phyloP scores from a whole-genome alignment of 768 basidiomycete species.

The Lactarius hengduanensis region DNA sequence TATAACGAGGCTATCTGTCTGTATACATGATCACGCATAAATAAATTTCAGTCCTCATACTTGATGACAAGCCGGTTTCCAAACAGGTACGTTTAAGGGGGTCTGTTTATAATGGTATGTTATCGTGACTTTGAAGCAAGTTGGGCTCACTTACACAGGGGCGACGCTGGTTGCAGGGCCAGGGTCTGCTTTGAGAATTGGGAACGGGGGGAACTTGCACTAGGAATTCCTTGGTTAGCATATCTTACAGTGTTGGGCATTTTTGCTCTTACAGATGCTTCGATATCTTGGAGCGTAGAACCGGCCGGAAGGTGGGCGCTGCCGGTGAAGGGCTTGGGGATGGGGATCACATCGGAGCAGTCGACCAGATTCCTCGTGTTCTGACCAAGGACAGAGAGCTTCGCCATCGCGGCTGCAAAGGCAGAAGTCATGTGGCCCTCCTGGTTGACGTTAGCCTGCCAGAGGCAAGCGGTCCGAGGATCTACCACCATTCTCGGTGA shows the following conservation, averaged over 20 bases:
- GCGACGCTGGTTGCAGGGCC: conserved; percentile 7
- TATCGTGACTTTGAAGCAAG: background rate
- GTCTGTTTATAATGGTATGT: background rate
- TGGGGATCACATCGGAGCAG: conserved; percentile 27
- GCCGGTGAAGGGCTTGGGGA: conserved; percentile 7
- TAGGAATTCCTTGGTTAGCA: conserved; percentile 11
- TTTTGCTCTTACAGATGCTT: conserved; percentile 7
- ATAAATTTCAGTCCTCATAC: background rate
- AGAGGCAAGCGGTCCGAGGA: conserved; percentile 37
- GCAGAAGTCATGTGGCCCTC: conserved; percentile 32
- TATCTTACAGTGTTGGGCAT: background rate
- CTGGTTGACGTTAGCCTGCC: conserved; percentile 37
- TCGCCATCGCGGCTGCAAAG: conserved; percentile 35
- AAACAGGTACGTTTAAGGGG: background rate
- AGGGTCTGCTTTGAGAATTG: conserved; percentile 10
- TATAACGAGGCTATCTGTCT: background rate
- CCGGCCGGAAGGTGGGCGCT: conserved; percentile 18
- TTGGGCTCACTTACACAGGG: conserved; percentile 15
- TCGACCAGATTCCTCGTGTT: conserved; percentile 26
- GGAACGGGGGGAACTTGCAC: conserved; percentile 5
- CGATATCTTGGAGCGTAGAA: background rate
- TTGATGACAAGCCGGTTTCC: background rate
- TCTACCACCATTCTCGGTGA: conserved; percentile 21
- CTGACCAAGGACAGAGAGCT: conserved; percentile 36
- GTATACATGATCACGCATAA: background rate